Evolutionary conservation across 2,329 filamentous ascomycete species (phyloP), one percentile per base, ranked within the genome.

Genomic region (Microdochium paspali): DNA sequence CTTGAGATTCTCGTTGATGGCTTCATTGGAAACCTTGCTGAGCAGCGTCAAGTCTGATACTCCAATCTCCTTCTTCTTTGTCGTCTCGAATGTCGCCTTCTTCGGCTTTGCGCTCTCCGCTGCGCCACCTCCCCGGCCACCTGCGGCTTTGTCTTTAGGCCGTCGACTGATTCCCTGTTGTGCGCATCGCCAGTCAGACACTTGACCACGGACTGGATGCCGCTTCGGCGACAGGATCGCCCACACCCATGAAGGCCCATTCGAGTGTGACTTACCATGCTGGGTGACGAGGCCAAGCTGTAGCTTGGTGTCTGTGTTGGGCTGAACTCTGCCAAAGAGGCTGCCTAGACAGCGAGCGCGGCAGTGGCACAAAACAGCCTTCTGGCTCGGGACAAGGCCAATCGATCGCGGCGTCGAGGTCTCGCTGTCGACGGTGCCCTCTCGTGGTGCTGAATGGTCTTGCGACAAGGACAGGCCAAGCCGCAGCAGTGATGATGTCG

Each of bases 31-130:
- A 55, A 98, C 94, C 69, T 97, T 97, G 76, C 90, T 96, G 63
- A 98, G 85, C 60, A 98, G 76, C 3, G 93, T 98, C 65, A 98
- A 78, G 75, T 98, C 93, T 47, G 93, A 96, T 47, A 98, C 93
- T 56, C 93, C 93, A 58, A 98, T 93, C 69, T 98, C 90, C 79
- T 95, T 97, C 83, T 97, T 98, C 79, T 97, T 97, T 55, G 84
- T 87, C 51, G 83, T 88, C 66, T 98, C 93, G 70, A 94, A 98
- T 51, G 87, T 88, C 53, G 93, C 93, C 73, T 97, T 97, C 71
- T 90, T 91, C 57, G 95, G 88, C 68, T 87, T 88, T 53, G 82
- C 66, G 53, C 60, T 66, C 49, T 59, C 62, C 52, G 62, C 65
- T 47, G 65, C 66, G 35, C 63, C 62, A 49, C 66, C 66, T 50